phyloP scores from a whole-genome alignment of 192 early-diverging fungal genomes.

The Podila epigama region DNA sequence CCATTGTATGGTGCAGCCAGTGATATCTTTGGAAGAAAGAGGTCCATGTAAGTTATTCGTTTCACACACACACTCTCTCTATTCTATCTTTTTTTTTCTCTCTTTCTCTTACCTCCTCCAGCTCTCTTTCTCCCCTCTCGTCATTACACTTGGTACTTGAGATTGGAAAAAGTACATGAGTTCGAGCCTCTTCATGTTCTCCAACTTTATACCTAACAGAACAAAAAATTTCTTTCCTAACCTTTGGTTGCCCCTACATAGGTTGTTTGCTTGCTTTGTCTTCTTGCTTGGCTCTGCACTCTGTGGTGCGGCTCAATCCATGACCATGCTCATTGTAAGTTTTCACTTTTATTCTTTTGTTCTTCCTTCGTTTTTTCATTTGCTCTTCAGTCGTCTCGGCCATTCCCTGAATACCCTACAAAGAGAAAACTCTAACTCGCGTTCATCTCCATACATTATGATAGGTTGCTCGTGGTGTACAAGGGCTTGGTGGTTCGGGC shows the following conservation, averaged over 20 bases:
- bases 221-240: background rate
- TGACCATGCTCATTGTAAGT: slow-evolving; percentile 64
- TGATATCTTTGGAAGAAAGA: slow-evolving; percentile 27
- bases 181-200: background rate
- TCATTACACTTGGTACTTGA: no score
- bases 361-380: background rate
- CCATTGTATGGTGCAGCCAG: slow-evolving; percentile 36
- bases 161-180: background rate
- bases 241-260: background rate
- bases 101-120: no score
- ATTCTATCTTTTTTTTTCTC: background rate
- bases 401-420: background rate
- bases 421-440: no score
- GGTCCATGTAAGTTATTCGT: slow-evolving; percentile 26
- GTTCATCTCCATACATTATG: no score
- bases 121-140: no score
- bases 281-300: slow-evolving; percentile 74
- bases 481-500: slow-evolving; percentile 65
- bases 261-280: slow-evolving; percentile 47
- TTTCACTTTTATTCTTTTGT: background rate
- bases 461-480: slow-evolving; percentile 56
- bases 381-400: background rate
- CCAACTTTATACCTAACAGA: background rate
- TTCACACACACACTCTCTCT: background rate
- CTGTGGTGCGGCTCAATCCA: slow-evolving; percentile 63